These are phyloP conservation scores for Prunus mume DNA, from an alignment of 306 rosid species.

Conservation along the genomic window DNA sequence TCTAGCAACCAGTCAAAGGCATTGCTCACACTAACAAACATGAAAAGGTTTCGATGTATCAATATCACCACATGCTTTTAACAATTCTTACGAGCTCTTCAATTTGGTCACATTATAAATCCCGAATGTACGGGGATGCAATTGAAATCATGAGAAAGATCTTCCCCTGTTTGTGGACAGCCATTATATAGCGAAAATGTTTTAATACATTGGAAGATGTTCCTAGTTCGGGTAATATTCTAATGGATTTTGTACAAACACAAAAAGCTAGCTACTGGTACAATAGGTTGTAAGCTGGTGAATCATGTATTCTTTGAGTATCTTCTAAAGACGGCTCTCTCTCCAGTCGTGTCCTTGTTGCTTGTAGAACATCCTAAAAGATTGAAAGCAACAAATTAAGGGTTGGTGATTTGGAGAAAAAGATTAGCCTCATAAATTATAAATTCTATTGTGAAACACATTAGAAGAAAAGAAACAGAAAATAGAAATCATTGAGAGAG, in stretches of 20 bases:
- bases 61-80: not conserved
- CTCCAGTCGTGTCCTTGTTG: conserved; percentile 73
- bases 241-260: not conserved
- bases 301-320: conserved; percentile 60
- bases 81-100: not conserved
- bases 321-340: conserved; percentile 87
- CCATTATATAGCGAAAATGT: not conserved
- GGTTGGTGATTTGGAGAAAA: not conserved
- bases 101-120: too few species aligned
- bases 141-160: not conserved
- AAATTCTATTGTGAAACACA: too few species aligned
- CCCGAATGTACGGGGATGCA: not conserved
- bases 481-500: too few species aligned
- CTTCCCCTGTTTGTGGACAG: not conserved
- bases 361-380: conserved; percentile 78
- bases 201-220: not conserved
- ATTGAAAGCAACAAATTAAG: conserved; percentile 16
- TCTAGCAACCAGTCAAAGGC: not conserved
- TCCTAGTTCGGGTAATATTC: not conserved
- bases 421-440: too few species aligned
- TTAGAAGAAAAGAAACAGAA: too few species aligned
- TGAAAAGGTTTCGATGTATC: too few species aligned
- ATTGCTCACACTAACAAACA: too few species aligned
- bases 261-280: conserved; percentile 40
- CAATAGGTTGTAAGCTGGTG: conserved; percentile 85